Percentiles rank a stretch among this genome's conserved stretches.
phyloP scores from a whole-genome alignment of 495 filamentous ascomycete species.

The Cairneyella variabilis region DNA sequence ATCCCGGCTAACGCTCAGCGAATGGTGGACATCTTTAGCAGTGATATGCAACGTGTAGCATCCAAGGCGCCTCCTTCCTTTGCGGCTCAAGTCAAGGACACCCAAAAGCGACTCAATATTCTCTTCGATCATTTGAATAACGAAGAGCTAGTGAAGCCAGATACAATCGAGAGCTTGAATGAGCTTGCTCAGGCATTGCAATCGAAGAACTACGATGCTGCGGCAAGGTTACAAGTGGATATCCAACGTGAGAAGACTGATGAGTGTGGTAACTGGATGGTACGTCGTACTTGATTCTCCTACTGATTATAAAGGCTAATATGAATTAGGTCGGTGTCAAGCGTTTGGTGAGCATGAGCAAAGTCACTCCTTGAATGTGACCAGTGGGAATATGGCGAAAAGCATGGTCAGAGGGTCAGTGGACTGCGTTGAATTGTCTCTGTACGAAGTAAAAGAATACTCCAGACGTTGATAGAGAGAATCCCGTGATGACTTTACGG shows the following conservation, averaged over 20 bases:
- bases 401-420: neutral
- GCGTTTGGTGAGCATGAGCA: slow-evolving; percentile 87
- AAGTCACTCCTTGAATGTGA: slow-evolving; percentile 58
- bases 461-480: neutral
- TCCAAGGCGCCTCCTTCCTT: slow-evolving; percentile 75
- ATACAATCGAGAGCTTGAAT: slow-evolving; percentile 64
- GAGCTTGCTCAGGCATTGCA: slow-evolving; percentile 66
- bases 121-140: slow-evolving; percentile 98
- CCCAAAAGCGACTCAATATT: slow-evolving; percentile 83
- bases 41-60: slow-evolving; percentile 86
- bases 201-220: slow-evolving; percentile 69
- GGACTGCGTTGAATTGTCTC: neutral
- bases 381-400: neutral
- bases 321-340: slow-evolving; percentile 75
- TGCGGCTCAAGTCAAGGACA: slow-evolving; percentile 83
- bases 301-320: slow-evolving; percentile 3
- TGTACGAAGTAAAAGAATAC: neutral
- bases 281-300: slow-evolving; percentile 43
- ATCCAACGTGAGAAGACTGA: slow-evolving; percentile 77
- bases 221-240: slow-evolving; percentile 70
- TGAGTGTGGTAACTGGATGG: slow-evolving; percentile 95
- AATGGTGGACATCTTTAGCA: slow-evolving; percentile 74
- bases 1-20: slow-evolving; percentile 72
- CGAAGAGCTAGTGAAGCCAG: slow-evolving; percentile 77
- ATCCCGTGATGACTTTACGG: too few relatives aligned